Evolutionary conservation across 768 basidiomycete species (phyloP).

Genomic region (Leccinum disarticulatum): DNA sequence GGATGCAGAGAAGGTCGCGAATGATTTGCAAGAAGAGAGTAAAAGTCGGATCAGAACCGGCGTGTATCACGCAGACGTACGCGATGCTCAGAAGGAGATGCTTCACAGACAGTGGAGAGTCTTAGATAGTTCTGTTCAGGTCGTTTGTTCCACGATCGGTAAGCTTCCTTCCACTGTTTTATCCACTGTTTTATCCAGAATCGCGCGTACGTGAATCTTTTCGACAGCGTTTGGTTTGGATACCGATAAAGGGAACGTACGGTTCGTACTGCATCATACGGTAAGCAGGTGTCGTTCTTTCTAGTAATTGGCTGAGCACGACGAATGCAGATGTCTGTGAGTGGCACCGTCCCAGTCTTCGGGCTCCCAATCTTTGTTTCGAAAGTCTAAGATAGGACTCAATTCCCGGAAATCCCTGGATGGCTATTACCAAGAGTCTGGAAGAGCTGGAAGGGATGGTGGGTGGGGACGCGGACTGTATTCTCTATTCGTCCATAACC

Average conservation of each 20-base stretch:
- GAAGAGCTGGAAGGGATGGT: constrained; percentile 91
- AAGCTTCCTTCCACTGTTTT: no score
- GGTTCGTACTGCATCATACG: constrained; percentile 88
- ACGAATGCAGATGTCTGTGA: constrained; percentile 43
- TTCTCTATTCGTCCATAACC: constrained; percentile 71
- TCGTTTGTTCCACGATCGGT: constrained; percentile 91
- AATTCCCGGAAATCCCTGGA: constrained; percentile 75
- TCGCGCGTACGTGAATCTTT: neutral
- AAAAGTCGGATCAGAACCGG: constrained; percentile 71
- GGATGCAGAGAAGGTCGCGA: constrained; percentile 80
- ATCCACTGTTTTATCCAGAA: neutral
- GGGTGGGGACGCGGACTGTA: constrained; percentile 83
- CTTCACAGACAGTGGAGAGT: constrained; percentile 83
- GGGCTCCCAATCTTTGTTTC: neutral
- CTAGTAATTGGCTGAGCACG: neutral
- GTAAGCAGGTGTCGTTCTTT: constrained; percentile 44
- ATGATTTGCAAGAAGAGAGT: constrained; percentile 54
- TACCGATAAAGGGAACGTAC: constrained; percentile 88
- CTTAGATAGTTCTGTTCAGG: constrained; percentile 70
- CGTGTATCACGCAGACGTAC: constrained; percentile 72
- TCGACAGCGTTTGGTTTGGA: constrained; percentile 79
- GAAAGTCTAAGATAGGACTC: neutral
- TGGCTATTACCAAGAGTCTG: constrained; percentile 93
- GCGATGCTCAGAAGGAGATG: constrained; percentile 66
- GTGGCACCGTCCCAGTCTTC: constrained; percentile 12